These are phyloP conservation scores for Zymoseptoria brevis DNA, from an alignment of 2,329 filamentous ascomycete species.

Conservation along the genomic window DNA sequence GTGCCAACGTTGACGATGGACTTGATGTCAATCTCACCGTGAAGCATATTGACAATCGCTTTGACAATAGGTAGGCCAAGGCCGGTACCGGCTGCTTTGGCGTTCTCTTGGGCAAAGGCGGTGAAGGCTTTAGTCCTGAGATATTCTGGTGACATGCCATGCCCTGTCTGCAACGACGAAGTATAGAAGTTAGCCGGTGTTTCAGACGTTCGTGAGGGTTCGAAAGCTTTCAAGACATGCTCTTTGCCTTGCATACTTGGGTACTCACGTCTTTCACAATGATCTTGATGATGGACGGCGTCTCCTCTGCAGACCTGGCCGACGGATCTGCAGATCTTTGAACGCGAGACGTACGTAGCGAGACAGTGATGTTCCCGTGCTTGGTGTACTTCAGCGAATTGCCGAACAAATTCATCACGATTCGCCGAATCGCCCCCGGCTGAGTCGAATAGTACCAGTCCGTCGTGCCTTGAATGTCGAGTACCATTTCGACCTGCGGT, in stretches of 20 bases:
- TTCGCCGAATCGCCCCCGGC: constrained; percentile 35
- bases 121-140: constrained; percentile 53
- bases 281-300: constrained; percentile 10
- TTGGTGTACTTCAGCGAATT: constrained; percentile 41
- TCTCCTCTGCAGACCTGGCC: constrained; percentile 9
- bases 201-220: too few species aligned
- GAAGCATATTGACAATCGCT: constrained; percentile 51
- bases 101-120: constrained; percentile 58
- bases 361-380: constrained; percentile 33
- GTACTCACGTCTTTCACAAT: constrained; percentile 42
- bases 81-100: constrained; percentile 52
- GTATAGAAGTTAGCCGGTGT: too few species aligned
- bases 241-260: too few species aligned
- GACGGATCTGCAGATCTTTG: neutral
- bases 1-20: constrained; percentile 21
- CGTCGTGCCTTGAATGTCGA: constrained; percentile 30
- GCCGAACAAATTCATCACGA: constrained; percentile 42
- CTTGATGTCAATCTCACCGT: constrained; percentile 51
- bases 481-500: constrained; percentile 27
- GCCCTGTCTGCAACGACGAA: constrained; percentile 41
- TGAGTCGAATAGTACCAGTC: constrained; percentile 17
- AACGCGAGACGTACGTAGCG: constrained; percentile 4
- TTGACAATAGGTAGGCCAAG: constrained; percentile 58
- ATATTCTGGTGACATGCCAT: constrained; percentile 57
- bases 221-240: too few species aligned